Percentiles rank a stretch among this genome's conserved stretches.
phyloP scores from a whole-genome alignment of 106 monocot species.

The Platanthera guangdongensis region DNA sequence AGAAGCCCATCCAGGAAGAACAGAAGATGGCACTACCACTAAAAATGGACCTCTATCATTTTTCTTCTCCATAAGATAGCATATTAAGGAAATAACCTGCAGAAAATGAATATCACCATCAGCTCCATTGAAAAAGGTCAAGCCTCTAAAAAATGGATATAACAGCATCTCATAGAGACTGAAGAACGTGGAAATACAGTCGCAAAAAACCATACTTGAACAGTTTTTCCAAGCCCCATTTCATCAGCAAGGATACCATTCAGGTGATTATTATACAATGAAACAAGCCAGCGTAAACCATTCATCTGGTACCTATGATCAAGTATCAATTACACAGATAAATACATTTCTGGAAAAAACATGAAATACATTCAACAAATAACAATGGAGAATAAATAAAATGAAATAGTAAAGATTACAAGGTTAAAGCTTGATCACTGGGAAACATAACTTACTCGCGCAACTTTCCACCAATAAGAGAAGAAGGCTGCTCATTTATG shows the following conservation, averaged over 20 bases:
- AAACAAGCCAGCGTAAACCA: slow-evolving; percentile 95
- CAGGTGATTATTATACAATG: slow-evolving; percentile 93
- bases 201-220: slow-evolving; percentile 50
- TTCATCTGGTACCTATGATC: slow-evolving; percentile 88
- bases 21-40: slow-evolving; percentile 96
- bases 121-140: not conserved
- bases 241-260: slow-evolving; percentile 99
- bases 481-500: slow-evolving; percentile 72
- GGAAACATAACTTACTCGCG: slow-evolving; percentile 61
- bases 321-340: slow-evolving; percentile 2
- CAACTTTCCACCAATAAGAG: slow-evolving; percentile 83
- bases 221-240: slow-evolving; percentile 99
- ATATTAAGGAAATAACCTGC: slow-evolving; percentile 92
- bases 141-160: not conserved
- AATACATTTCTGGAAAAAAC: not conserved
- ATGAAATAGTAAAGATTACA: not conserved
- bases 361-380: not conserved
- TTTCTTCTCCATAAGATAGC: slow-evolving; percentile 94
- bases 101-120: slow-evolving; percentile 8
- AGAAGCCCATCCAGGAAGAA: slow-evolving; percentile 90
- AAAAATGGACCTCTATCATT: slow-evolving; percentile 97
- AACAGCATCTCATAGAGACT: slow-evolving; percentile 3
- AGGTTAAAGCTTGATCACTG: not conserved
- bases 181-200: not conserved
- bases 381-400: not conserved